These are phyloP conservation scores for Paramecium sonneborni DNA, from an alignment of 73 alveolate genomes.

Conservation along the genomic window DNA sequence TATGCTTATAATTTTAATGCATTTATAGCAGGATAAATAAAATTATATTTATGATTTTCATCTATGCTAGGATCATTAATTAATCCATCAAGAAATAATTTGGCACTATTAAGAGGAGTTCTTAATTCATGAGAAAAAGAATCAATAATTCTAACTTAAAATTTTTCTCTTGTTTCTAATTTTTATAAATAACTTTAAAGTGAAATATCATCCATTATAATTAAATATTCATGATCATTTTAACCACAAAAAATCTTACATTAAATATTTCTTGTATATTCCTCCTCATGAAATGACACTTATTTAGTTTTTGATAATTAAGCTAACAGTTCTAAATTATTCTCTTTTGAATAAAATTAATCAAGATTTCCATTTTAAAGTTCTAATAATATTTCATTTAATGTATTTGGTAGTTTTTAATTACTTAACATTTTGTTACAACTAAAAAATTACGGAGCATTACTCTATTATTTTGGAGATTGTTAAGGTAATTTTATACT, in stretches of 20 bases:
- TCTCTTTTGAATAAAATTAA: neutral
- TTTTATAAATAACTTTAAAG: conserved; percentile 1
- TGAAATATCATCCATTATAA: conserved; percentile 31
- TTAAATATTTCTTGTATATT: neutral
- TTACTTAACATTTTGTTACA: neutral
- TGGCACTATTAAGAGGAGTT: conserved; percentile 61
- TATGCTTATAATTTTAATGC: conserved; percentile 52
- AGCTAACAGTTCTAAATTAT: neutral
- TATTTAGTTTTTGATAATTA: neutral
- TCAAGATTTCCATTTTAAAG: neutral
- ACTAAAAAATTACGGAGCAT: neutral
- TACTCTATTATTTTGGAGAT: neutral
- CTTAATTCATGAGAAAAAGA: conserved; percentile 69
- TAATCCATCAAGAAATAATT: conserved; percentile 36
- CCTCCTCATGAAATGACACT: neutral
- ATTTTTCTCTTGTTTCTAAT: conserved; percentile 40
- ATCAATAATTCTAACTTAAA: conserved; percentile 46
- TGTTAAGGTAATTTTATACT: neutral
- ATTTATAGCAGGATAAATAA: conserved; percentile 49
- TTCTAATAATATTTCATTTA: neutral
- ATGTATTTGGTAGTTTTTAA: neutral
- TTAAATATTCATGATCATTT: neutral
- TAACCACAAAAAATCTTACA: neutral
- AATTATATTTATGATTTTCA: neutral
- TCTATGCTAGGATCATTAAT: neutral